Evolutionary conservation across 2,329 filamentous ascomycete species (phyloP).

Genomic region (Monilinia fructicola): DNA sequence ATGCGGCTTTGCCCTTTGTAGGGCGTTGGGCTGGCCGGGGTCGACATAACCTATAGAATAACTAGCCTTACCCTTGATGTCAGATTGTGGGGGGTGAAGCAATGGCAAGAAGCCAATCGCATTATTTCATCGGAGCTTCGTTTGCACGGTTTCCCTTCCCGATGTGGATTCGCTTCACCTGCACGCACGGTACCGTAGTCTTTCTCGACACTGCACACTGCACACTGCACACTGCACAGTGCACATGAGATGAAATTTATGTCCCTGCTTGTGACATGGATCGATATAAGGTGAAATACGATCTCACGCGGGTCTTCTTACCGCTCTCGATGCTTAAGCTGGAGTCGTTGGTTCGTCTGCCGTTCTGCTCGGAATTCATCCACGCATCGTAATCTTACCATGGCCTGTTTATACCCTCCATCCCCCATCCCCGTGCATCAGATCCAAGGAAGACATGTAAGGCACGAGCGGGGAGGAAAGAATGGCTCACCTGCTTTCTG

Average conservation of each 20-base stretch:
- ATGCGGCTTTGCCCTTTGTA: not conserved
- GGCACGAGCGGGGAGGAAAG: not conserved
- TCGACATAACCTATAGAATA: too few species aligned
- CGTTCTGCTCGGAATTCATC: not conserved
- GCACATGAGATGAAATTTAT: not conserved
- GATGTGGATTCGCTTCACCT: conserved; percentile 1
- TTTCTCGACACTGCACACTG: not conserved
- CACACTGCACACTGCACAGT: rapidly evolving
- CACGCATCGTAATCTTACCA: not conserved
- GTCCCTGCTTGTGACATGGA: conserved; percentile 1
- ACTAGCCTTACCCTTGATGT: conserved; percentile 1
- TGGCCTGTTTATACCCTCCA: not conserved
- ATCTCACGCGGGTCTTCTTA: not conserved
- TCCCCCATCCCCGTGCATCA: not conserved
- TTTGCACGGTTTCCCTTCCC: conserved; percentile 2
- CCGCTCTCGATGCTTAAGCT: not conserved
- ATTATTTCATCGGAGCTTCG: not conserved
- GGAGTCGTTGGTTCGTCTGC: not conserved
- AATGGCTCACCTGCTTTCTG: not conserved
- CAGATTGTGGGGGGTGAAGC: not conserved
- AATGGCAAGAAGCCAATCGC: not conserved
- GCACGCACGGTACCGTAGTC: not conserved
- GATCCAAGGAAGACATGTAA: not conserved
- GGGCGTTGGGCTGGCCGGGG: not conserved
- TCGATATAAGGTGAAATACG: not conserved